These are phyloP conservation scores for Globisporangium alternatum DNA, from an alignment of 352 stramenopile species.

Conservation along the genomic window DNA sequence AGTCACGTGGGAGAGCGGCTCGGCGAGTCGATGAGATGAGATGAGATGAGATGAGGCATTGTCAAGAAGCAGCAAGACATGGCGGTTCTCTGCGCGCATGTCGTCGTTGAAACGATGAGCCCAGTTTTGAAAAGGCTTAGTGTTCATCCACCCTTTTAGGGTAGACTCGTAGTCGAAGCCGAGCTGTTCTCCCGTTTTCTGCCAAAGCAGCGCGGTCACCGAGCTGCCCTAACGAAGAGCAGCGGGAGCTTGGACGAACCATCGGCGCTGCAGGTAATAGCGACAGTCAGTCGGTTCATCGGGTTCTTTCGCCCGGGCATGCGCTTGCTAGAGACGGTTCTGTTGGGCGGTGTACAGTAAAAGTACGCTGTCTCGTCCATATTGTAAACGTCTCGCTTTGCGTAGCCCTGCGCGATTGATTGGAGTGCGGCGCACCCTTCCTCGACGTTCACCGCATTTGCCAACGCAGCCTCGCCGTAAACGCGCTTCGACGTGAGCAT, in stretches of 20 bases:
- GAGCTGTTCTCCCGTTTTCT: not conserved
- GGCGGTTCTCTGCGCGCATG: not conserved
- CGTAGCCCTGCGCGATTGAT: conserved; percentile 7
- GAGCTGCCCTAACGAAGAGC: conserved; percentile 1
- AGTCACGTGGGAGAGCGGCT: conserved; percentile 4
- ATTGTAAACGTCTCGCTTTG: conserved; percentile 4
- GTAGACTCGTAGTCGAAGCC: conserved; percentile 1
- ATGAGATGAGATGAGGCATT: conserved; percentile 1
- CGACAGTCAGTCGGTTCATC: conserved; percentile 7
- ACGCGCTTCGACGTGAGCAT: conserved; percentile 14
- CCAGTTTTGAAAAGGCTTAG: conserved; percentile 1
- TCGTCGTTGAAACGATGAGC: not conserved
- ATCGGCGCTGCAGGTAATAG: conserved; percentile 7
- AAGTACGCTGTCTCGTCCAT: conserved; percentile 24
- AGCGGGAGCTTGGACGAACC: not conserved
- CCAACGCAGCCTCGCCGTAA: conserved; percentile 13
- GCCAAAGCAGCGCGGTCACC: not conserved
- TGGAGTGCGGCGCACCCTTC: not conserved
- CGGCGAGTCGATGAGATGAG: not conserved
- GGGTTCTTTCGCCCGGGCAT: conserved; percentile 7
- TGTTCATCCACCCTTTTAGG: conserved; percentile 6
- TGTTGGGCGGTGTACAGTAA: conserved; percentile 11
- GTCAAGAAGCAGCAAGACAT: conserved; percentile 1
- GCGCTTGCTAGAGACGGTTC: not conserved
- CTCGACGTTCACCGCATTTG: not conserved